phyloP scores from a whole-genome alignment of 139 green algal genomes.

The Yamagishiella unicocca region DNA sequence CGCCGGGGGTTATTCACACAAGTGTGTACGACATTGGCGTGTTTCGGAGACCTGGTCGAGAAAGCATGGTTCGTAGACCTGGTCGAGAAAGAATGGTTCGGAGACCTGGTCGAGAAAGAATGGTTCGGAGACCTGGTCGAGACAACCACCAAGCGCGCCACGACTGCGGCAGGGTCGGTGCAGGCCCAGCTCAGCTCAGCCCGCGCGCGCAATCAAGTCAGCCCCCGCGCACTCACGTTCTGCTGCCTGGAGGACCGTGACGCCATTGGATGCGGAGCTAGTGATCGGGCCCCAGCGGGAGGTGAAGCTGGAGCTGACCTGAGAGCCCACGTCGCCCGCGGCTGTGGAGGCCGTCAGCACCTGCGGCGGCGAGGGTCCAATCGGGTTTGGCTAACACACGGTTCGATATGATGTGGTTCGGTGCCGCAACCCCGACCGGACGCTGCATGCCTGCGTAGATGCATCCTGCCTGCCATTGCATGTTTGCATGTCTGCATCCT shows the following conservation, averaged over 20 bases:
- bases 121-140: no score
- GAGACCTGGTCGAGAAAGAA: no score
- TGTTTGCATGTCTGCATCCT: no score
- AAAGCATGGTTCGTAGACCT: no score
- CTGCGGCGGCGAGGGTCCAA: background rate
- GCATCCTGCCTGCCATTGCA: no score
- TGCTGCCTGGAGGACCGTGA: background rate
- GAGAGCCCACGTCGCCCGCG: background rate
- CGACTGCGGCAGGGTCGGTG: background rate
- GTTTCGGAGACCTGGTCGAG: no score
- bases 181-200: background rate
- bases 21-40: no score
- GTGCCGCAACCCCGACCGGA: no score
- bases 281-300: slow-evolving; percentile 3
- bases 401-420: background rate
- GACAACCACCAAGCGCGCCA: background rate
- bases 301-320: background rate
- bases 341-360: background rate
- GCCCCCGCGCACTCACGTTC: background rate
- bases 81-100: no score
- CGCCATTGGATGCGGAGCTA: background rate
- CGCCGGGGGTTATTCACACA: no score
- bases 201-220: background rate
- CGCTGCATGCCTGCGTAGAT: no score
- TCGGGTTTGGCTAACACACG: background rate